Percentiles rank a stretch among this genome's conserved stretches.
These are phyloP conservation scores for Fomitiporia mediterranea DNA, from an alignment of 1,284 basidiomycete species.

Conservation along the genomic window DNA sequence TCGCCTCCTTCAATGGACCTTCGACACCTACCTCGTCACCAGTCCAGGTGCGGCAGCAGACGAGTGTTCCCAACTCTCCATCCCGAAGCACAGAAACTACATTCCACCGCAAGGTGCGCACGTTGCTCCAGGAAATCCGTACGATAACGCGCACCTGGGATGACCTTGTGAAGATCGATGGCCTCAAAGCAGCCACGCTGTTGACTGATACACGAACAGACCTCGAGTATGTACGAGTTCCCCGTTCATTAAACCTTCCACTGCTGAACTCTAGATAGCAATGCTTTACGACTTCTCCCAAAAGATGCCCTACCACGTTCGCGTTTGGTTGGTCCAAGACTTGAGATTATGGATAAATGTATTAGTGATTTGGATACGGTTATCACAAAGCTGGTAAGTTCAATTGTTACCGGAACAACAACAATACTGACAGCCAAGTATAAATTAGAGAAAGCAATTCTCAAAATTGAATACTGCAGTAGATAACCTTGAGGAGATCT, in stretches of 20 bases:
- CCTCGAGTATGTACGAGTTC: constrained; percentile 53
- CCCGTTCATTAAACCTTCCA: neutral
- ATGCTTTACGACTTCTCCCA: constrained; percentile 52
- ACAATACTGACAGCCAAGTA: neutral
- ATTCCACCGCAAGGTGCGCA: constrained; percentile 65
- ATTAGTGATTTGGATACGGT: constrained; percentile 57
- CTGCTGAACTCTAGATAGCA: constrained; percentile 39
- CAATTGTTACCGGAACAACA: constrained; percentile 2
- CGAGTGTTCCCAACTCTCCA: constrained; percentile 45
- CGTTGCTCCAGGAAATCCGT: constrained; percentile 58
- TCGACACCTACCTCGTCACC: constrained; percentile 69
- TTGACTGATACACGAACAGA: constrained; percentile 72
- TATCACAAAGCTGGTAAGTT: constrained; percentile 56
- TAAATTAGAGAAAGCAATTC: constrained; percentile 61
- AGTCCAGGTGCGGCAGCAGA: constrained; percentile 38
- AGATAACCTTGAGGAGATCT: constrained; percentile 57
- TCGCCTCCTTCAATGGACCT: constrained; percentile 72
- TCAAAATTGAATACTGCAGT: constrained; percentile 54
- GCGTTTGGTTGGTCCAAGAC: constrained; percentile 55
- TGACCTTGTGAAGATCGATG: constrained; percentile 69
- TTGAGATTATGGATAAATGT: constrained; percentile 60
- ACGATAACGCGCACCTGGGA: constrained; percentile 66
- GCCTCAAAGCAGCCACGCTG: constrained; percentile 57
- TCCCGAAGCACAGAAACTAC: constrained; percentile 57
- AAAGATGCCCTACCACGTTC: constrained; percentile 47